Conservation (phyloP, 202 grass and related monocot species). For the Setaria viridis region DNA sequence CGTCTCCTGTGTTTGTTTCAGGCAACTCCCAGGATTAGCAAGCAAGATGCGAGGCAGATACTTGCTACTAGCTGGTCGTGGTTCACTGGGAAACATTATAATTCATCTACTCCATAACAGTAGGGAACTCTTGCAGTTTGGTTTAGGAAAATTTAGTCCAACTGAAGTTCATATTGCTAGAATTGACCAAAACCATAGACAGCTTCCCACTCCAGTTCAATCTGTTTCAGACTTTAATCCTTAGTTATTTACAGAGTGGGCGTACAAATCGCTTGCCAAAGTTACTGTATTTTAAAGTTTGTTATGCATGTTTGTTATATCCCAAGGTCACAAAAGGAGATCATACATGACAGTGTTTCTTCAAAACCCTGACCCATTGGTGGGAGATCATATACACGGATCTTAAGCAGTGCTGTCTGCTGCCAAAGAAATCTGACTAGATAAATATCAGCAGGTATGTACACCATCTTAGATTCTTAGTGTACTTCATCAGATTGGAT, state of each 20-base stretch:
- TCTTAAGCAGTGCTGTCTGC: neutral
- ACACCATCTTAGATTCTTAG: constrained; percentile 4
- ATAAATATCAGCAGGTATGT: neutral
- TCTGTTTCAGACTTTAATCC: neutral
- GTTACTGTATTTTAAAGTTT: neutral
- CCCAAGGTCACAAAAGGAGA: neutral
- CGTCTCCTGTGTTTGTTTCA: no score
- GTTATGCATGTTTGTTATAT: neutral
- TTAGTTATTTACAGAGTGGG: neutral
- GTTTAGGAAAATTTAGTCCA: neutral
- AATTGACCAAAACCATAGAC: neutral
- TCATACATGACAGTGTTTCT: neutral
- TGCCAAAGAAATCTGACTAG: neutral
- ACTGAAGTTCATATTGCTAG: neutral
- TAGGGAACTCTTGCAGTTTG: neutral
- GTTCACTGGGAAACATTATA: neutral
- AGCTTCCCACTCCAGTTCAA: neutral
- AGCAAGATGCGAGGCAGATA: neutral
- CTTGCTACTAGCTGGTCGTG: neutral
- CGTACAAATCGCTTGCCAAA: neutral
- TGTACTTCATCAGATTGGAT: constrained; percentile 29
- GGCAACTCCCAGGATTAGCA: neutral
- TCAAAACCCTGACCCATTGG: neutral
- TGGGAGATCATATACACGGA: neutral
- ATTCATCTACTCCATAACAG: neutral